Conservation (phyloP, 2,329 filamentous ascomycete species). For the Fusarium multiceps region DNA sequence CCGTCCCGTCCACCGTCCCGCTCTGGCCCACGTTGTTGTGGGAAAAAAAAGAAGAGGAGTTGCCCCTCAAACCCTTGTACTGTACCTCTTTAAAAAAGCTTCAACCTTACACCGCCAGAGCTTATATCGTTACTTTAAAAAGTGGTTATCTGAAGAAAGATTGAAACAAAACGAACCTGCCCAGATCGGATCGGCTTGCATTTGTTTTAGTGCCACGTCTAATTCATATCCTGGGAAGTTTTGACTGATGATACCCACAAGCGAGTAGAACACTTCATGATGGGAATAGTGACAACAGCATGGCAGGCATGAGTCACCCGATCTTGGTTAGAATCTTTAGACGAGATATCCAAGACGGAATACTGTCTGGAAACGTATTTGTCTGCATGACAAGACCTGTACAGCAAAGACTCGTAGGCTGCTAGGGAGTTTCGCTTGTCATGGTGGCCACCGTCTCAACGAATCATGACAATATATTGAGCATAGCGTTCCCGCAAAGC, state of each 20-base stretch:
- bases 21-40: conserved; percentile 16
- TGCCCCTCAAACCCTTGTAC: not conserved
- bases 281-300: not conserved
- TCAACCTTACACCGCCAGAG: conserved; percentile 34
- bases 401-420: not conserved
- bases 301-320: not conserved
- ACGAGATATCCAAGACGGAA: not conserved
- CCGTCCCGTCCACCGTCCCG: conserved; percentile 17
- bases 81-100: not conserved
- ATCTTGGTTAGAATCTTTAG: not conserved
- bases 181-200: not conserved
- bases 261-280: not conserved
- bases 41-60: not conserved
- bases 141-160: not conserved
- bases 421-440: not conserved
- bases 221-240: not conserved
- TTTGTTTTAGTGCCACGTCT: conserved; percentile 15
- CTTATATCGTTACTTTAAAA: conserved; percentile 16
- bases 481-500: not conserved
- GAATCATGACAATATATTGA: not conserved
- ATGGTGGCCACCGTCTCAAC: not conserved
- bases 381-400: not conserved
- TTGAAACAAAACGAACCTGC: not conserved
- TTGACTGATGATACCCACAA: conserved; percentile 15
- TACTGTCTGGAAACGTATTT: not conserved